Conservation (phyloP, 1,284 basidiomycete genomes). For the Exobasidium rhododendri region DNA sequence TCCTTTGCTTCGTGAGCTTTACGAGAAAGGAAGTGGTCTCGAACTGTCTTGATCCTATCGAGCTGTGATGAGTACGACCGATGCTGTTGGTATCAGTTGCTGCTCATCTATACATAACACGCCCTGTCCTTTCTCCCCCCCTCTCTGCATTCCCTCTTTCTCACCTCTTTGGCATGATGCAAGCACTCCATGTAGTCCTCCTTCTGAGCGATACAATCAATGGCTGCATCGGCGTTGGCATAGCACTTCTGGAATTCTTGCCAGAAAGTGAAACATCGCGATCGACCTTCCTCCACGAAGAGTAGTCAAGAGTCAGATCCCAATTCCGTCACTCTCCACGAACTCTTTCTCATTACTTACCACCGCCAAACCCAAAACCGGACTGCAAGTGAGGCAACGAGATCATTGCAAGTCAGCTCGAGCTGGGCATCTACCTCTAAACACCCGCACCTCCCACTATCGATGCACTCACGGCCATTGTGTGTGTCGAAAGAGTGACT, state of each 20-base stretch:
- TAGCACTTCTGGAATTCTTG: conserved; percentile 78
- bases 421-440: no score
- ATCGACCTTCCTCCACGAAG: no score
- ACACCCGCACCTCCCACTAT: no score
- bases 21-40: conserved; percentile 42
- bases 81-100: neutral
- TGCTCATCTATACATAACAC: neutral
- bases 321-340: no score
- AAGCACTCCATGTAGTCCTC: conserved; percentile 93
- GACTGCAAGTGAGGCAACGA: conserved; percentile 57
- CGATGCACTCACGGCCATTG: neutral
- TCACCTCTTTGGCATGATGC: conserved; percentile 86
- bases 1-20: conserved; percentile 37
- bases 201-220: conserved; percentile 69
- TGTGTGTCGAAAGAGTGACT: conserved; percentile 6
- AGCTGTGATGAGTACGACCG: no score
- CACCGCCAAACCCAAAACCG: conserved; percentile 68
- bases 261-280: conserved; percentile 89
- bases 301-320: no score
- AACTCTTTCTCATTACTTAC: conserved; percentile 56
- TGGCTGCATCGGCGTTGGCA: conserved; percentile 72
- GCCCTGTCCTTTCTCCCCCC: conserved; percentile 33
- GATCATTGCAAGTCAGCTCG: no score
- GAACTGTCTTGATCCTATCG: conserved; percentile 41
- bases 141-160: no score